Conservation (phyloP, 1,284 basidiomycete genomes). For the Cryptococcus sp. region DNA sequence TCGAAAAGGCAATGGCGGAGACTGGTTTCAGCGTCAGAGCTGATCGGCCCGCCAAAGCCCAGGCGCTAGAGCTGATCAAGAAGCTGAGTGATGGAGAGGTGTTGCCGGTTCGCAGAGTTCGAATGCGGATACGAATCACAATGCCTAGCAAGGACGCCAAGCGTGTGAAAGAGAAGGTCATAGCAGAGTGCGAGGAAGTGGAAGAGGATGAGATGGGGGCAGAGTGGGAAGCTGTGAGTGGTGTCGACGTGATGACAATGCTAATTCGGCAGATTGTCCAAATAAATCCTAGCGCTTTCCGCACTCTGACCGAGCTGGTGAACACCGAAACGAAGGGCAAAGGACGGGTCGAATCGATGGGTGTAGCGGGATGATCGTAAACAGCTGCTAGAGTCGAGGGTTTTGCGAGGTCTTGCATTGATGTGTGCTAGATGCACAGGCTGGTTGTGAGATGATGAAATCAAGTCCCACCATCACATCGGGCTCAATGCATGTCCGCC, state of each 20-base stretch:
- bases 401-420: too few relatives aligned
- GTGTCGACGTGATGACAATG: background rate
- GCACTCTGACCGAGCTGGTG: conserved; percentile 82
- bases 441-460: too few relatives aligned
- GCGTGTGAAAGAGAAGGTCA: conserved; percentile 68
- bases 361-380: conserved; percentile 14
- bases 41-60: conserved; percentile 88
- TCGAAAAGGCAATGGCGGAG: conserved; percentile 97
- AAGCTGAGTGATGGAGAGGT: conserved; percentile 61
- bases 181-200: conserved; percentile 74
- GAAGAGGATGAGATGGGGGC: conserved; percentile 77
- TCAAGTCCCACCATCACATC: too few relatives aligned
- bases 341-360: conserved; percentile 76
- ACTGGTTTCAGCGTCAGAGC: conserved; percentile 87
- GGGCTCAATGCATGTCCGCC: too few relatives aligned
- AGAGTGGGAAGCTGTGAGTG: conserved; percentile 84
- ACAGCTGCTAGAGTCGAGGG: too few relatives aligned
- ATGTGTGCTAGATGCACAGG: too few relatives aligned
- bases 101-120: conserved; percentile 85
- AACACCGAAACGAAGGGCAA: conserved; percentile 81
- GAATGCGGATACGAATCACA: conserved; percentile 85
- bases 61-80: conserved; percentile 91
- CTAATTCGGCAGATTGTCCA: conserved; percentile 67
- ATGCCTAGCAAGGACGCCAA: conserved; percentile 76
- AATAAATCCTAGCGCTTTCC: conserved; percentile 91